Base-by-base conservation (phyloP, 306 rosid species). In the Astragalus membranaceus region DNA sequence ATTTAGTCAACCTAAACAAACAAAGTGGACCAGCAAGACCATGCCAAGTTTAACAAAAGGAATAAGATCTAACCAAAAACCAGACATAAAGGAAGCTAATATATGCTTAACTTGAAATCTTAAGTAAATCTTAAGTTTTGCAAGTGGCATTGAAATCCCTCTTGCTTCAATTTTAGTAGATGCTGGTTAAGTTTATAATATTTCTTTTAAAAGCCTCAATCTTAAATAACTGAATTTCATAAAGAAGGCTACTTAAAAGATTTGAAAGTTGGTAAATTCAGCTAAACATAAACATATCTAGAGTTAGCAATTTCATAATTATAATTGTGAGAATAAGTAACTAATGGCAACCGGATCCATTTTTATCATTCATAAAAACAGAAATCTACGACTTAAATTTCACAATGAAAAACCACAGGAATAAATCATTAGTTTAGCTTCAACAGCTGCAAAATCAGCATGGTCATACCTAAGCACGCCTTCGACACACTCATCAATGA, bases 401-500 rank as follows among this genome's bases (percentile, higher is more conserved):
- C 30, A 56, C 58, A 61, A 61, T 23, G 53, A 23, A 50, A 37
- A 53, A 23, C 74, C 53, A n/a, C 35, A 9, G 4, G 47, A 61
- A 53, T 8, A 60, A 48, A 52, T 16, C 48, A 58, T 59, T 59
- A 10, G 16, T 32, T 57, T 42, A 46, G 44, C 65, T 32, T 36
- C 53, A 15, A 33, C 8, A 49, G 16, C 30, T 11, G 49, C 59
- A 79, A 29, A 52, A 62, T 64, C 26, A 54, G 30, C 13, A 70
- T 11, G 17, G 16, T 10, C 82, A 83, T 83, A 89, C 99, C 99
- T 79, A n/a, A 91, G 96, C 3, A 94, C 99, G 36, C 99, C 99
- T 82, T 94, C 99, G 47, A 94, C 99, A 79, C 99, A 94, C 79
- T 94, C 99, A 72, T 94, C 99, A 72, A 94, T 94, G 79, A 91